These are phyloP conservation scores for Boechera stricta DNA, from an alignment of 345 rosid genomes.

Conservation along the genomic window DNA sequence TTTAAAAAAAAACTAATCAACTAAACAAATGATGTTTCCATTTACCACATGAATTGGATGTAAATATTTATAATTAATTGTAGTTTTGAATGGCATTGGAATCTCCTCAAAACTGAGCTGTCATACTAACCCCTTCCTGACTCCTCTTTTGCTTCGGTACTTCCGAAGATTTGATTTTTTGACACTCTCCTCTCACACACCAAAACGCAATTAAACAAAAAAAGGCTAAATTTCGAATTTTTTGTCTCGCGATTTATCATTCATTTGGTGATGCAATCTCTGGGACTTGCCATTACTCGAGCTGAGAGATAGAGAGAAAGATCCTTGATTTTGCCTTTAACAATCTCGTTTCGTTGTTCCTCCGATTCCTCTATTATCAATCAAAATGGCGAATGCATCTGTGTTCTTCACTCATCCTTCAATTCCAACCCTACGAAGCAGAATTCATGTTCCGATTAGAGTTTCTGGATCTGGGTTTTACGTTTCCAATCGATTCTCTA, in stretches of 20 bases:
- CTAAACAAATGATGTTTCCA: no score
- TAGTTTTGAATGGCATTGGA: constrained; percentile 46
- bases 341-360: not conserved
- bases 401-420: constrained; percentile 68
- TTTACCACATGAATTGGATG: no score
- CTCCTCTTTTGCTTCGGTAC: constrained; percentile 48
- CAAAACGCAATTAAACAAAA: no score
- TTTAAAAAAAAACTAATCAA: not conserved
- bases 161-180: constrained; percentile 44
- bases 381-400: constrained; percentile 81
- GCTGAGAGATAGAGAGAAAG: constrained; percentile 24
- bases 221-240: constrained; percentile 10
- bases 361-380: not conserved
- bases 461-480: constrained; percentile 73
- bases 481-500: constrained; percentile 46
- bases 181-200: constrained; percentile 1
- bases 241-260: not conserved
- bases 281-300: constrained; percentile 29
- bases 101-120: constrained; percentile 54
- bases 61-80: not conserved
- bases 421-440: constrained; percentile 55
- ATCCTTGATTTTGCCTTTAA: constrained; percentile 34
- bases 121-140: constrained; percentile 41
- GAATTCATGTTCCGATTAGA: constrained; percentile 54
- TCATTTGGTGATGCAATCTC: constrained; percentile 23